Base-by-base conservation (phyloP, 2,329 filamentous ascomycete species). In the Conoideocrella luteorostrata region DNA sequence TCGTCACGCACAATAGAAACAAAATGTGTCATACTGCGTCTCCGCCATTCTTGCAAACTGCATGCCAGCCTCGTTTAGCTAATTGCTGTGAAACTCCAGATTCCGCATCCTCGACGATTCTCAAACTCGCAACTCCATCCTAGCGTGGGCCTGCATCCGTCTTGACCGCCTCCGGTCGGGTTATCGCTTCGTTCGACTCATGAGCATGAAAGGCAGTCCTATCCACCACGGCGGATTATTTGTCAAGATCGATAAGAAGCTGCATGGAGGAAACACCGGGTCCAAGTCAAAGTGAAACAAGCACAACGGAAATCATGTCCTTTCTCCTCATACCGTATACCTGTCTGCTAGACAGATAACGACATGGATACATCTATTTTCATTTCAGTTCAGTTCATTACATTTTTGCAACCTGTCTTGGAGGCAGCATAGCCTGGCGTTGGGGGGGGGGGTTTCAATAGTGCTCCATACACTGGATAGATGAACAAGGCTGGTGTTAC, bases 91-190 rank as follows among this genome's bases (percentile, higher is more conserved):
- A n/a, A n/a, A 23, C 32, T 29, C 44, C 49, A 80, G 76, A 46
- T 71, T 80, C 61, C 76, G 71, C 47, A 62, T 80, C 43, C 72
- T 77, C 48, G 72, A 78, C 52, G 69, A 70, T 36, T 63, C 64
- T 28, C 58, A 62, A 30, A 56, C 62, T 41, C 59, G 65, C 18
- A 61, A 58, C 29, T 56, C 63, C 11, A 59, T 70, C 28, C 64
- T 74, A 21, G 72, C 70, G 9, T 80, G 77, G 76, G 73, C 76
- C 21, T 80, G 77, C 54, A 72, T 80, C 54, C 74, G 77, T 4
- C 70, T 81, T 11, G 77, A 80, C 59, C 73, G 77, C 30, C 67
- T 81, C 3, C 70, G 66, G 37, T 61, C 61, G 37, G 77, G 77
- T 15, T 79, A 77, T 58, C 71, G 77, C 35, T 74, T 78, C 49